These are phyloP conservation scores for Pythium diclinum DNA, from an alignment of 352 stramenopile species.

Conservation along the genomic window DNA sequence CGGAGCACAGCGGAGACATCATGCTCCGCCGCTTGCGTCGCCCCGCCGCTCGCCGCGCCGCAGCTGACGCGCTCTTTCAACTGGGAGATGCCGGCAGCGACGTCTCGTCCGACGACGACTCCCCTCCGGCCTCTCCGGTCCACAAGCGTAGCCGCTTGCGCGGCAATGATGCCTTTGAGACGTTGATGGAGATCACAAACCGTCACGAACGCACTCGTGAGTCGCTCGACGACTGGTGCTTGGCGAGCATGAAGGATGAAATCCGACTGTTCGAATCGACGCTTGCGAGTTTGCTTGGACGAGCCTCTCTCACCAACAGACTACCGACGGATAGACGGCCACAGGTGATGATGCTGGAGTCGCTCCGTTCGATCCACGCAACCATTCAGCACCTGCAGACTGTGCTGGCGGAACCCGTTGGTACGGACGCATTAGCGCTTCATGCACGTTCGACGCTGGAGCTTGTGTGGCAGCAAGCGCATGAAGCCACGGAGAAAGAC, in stretches of 20 bases:
- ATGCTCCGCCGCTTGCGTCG: conserved; percentile 20
- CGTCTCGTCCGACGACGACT: background rate
- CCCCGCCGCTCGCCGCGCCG: background rate
- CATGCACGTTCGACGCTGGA: conserved; percentile 23
- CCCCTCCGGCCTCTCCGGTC: background rate
- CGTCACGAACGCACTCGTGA: background rate
- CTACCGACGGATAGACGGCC: background rate
- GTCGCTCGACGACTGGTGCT: conserved; percentile 12
- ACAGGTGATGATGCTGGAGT: conserved; percentile 16
- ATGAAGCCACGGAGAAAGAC: conserved; percentile 22
- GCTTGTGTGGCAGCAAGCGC: conserved; percentile 25
- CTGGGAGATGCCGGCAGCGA: background rate
- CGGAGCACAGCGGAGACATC: conserved; percentile 21
- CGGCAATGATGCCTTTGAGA: background rate
- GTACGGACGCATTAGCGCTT: background rate
- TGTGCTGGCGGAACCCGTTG: conserved; percentile 6
- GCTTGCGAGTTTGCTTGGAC: conserved; percentile 14
- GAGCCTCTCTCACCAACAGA: background rate
- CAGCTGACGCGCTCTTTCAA: background rate
- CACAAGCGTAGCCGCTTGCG: conserved; percentile 13
- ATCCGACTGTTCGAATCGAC: conserved; percentile 20
- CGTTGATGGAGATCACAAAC: background rate
- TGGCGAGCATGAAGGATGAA: conserved; percentile 12
- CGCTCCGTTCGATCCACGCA: conserved; percentile 22
- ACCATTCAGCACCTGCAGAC: conserved; percentile 18